These are phyloP conservation scores for Salix viminalis DNA, from an alignment of 345 rosid genomes.

Conservation along the genomic window DNA sequence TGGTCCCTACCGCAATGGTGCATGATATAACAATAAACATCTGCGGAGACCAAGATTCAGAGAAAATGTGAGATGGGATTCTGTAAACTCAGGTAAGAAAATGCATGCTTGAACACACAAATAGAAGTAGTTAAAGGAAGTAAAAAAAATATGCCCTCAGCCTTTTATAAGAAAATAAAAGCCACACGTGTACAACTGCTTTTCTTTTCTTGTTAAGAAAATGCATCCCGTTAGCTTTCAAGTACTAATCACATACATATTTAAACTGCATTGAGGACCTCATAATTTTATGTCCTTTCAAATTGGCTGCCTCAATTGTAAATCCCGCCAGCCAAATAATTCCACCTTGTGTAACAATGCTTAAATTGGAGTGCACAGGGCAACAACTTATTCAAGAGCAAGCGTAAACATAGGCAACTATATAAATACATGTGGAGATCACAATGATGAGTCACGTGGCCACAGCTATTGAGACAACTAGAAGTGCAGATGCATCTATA, in stretches of 20 bases:
- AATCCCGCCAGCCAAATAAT: neutral
- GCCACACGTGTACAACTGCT: neutral
- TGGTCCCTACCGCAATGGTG: conserved; percentile 44
- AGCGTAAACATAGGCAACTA: neutral
- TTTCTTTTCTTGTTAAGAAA: neutral
- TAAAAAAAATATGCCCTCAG: neutral
- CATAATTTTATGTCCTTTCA: neutral
- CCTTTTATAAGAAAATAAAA: neutral
- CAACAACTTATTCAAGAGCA: neutral
- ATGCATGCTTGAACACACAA: too few relatives aligned
- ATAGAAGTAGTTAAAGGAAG: too few relatives aligned
- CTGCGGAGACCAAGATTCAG: conserved; percentile 22
- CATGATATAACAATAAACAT: conserved; percentile 38
- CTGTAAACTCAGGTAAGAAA: neutral
- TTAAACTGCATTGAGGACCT: neutral
- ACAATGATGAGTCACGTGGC: neutral
- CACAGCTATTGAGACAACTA: neutral
- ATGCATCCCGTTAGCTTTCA: neutral
- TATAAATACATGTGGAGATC: neutral
- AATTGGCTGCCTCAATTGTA: neutral
- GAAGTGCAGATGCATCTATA: neutral
- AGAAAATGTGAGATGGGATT: neutral
- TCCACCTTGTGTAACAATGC: neutral
- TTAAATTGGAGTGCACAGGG: neutral
- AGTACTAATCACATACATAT: neutral